Conservation (phyloP, 2,329 filamentous ascomycete genomes). For the Clonostachys sp. region DNA sequence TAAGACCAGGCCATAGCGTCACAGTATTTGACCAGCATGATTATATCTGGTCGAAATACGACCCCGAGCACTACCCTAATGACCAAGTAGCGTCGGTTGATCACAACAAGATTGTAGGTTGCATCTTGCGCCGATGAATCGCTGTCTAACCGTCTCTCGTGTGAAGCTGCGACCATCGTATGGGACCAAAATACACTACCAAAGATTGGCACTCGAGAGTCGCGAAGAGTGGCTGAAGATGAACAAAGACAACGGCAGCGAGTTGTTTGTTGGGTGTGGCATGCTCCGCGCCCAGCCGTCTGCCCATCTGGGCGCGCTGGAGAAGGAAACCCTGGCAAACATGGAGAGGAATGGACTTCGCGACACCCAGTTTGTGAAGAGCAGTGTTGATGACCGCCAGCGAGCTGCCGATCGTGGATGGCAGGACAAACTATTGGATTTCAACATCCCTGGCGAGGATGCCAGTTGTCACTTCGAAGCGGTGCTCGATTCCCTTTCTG, state of each 20-base stretch:
- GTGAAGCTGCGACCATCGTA: slow-evolving; percentile 15
- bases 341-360: slow-evolving; percentile 14
- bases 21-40: slow-evolving; percentile 12
- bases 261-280: slow-evolving; percentile 11
- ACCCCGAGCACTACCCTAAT: slow-evolving; percentile 5
- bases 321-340: slow-evolving; percentile 13
- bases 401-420: slow-evolving; percentile 10
- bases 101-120: slow-evolving; percentile 15
- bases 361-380: slow-evolving; percentile 13
- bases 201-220: slow-evolving; percentile 14
- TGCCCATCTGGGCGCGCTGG: slow-evolving; percentile 8
- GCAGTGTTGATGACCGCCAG: slow-evolving; percentile 6
- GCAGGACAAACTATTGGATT: slow-evolving; percentile 13
- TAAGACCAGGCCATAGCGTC: slow-evolving; percentile 3
- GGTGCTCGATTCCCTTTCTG: slow-evolving; percentile 13
- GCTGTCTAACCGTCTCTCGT: background rate
- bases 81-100: slow-evolving; percentile 15
- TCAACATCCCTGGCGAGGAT: slow-evolving; percentile 9
- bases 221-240: slow-evolving; percentile 12
- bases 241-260: slow-evolving; percentile 4
- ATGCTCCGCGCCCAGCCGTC: slow-evolving; percentile 17
- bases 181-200: slow-evolving; percentile 13
- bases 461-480: slow-evolving; percentile 8
- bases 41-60: slow-evolving; percentile 12
- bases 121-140: background rate